Evolutionary conservation across 1,139 yeast genomes (phyloP).

Genomic region (Nakaseomyces bracarensis): DNA sequence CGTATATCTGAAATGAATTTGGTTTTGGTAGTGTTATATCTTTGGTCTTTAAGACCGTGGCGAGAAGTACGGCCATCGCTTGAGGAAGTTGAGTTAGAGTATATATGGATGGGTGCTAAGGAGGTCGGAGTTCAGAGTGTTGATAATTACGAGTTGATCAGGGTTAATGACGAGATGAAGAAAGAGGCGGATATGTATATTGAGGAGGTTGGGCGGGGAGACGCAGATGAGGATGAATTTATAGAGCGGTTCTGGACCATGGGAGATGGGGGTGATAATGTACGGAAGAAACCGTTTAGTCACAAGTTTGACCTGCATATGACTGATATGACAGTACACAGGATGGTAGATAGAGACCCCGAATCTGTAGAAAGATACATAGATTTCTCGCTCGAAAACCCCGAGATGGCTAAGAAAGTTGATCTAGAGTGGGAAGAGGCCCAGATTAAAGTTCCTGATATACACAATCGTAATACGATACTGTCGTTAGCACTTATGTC

Average conservation of each 20-base stretch:
- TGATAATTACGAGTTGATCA: neutral
- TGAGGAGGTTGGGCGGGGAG: neutral
- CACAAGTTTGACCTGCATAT: slow-evolving; percentile 17
- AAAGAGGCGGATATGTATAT: slow-evolving; percentile 11
- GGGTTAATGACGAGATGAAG: slow-evolving; percentile 8
- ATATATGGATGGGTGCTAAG: neutral
- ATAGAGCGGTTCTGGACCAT: slow-evolving; percentile 18
- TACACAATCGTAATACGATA: slow-evolving; percentile 64
- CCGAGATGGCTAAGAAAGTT: slow-evolving; percentile 37
- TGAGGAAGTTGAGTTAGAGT: slow-evolving; percentile 1
- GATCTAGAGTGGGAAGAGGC: slow-evolving; percentile 48
- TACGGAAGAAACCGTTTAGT: slow-evolving; percentile 25
- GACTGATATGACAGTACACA: slow-evolving; percentile 30
- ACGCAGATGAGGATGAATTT: slow-evolving; percentile 9
- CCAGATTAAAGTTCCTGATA: slow-evolving; percentile 54
- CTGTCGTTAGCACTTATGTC: slow-evolving; percentile 76
- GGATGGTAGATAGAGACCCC: slow-evolving; percentile 55
- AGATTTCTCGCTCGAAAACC: slow-evolving; percentile 14
- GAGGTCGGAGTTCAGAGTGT: neutral
- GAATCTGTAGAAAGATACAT: slow-evolving; percentile 57
- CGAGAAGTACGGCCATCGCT: neutral
- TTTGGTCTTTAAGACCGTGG: neutral
- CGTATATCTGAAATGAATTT: no score
- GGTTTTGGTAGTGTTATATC: neutral
- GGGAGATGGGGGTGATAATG: slow-evolving; percentile 11